These are phyloP conservation scores for Nakaseomyces uthaithaninus DNA, from an alignment of 1,139 yeast genomes.

Conservation along the genomic window DNA sequence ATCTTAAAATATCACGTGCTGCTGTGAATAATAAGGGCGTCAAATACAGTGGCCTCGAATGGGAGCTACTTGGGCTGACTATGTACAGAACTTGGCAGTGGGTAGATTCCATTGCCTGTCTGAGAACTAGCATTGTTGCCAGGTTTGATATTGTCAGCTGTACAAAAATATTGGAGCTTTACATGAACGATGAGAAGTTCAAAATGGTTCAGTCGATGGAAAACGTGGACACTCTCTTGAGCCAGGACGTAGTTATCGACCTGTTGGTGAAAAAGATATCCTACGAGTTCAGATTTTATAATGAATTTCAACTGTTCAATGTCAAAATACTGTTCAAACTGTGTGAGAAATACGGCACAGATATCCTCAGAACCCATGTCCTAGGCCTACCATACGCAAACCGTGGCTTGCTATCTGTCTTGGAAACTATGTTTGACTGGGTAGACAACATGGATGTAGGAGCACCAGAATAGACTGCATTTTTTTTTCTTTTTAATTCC, in stretches of 20 bases:
- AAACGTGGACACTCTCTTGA: slow-evolving; percentile 14
- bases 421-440: slow-evolving; percentile 25
- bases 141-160: slow-evolving; percentile 58
- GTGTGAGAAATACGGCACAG: slow-evolving; percentile 28
- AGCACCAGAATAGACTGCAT: neutral
- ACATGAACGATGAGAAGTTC: slow-evolving; percentile 15
- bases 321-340: slow-evolving; percentile 30
- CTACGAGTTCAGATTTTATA: slow-evolving; percentile 35
- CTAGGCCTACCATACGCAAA: slow-evolving; percentile 25
- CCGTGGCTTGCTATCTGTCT: slow-evolving; percentile 17
- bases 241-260: slow-evolving; percentile 30
- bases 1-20: slow-evolving; percentile 71
- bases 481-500: neutral
- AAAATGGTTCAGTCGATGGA: slow-evolving; percentile 1
- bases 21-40: slow-evolving; percentile 64
- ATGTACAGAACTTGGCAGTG: slow-evolving; percentile 72
- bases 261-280: slow-evolving; percentile 31
- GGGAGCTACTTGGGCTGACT: slow-evolving; percentile 85
- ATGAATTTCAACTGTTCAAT: slow-evolving; percentile 31
- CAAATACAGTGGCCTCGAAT: slow-evolving; percentile 77
- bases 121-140: slow-evolving; percentile 63
- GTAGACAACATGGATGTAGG: slow-evolving; percentile 13
- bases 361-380: slow-evolving; percentile 31
- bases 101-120: slow-evolving; percentile 75
- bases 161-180: slow-evolving; percentile 31